Base-by-base conservation (phyloP, 1,139 yeast genomes). In the Candida dubliniensis region DNA sequence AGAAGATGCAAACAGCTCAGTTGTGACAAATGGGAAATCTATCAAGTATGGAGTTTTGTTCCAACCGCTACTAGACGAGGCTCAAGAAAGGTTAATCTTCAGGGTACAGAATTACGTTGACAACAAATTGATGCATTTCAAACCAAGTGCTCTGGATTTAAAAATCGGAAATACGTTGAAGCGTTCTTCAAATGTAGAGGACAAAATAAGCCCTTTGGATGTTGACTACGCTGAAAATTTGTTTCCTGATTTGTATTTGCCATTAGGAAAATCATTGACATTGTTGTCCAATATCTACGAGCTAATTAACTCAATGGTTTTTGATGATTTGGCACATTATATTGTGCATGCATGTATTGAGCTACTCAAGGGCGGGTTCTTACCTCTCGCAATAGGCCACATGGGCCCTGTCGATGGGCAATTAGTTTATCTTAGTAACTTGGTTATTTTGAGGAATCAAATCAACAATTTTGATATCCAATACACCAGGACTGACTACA, bases 261-360 rank as follows among this genome's bases (percentile, higher is more conserved):
- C 97, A 1, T 71, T 91, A 44, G 78, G 81, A 2, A 81, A 79
- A 46, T 84, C 96, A 0, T 67, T 90, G 35, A 76, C 87, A 0
- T 66, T 91, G 12, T 67, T 91, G 31, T 84, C 91, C 23, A 87
- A 82, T 57, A 84, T 91, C 18, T 87, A 89, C 59, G 95, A 88
- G 57, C 70, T 90, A 53, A 78, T 91, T 24, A 83, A 84, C 51
- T 80, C 86, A 1, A 70, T 79, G 8, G 87, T 90, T 1, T 91
- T 91, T 66, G 96, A 90, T 58, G 96, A 89, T 58, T 66, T 91
- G 50, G 96, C 97, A 0, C 96, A 90, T 60, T 81, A 86, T 44
- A 82, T 89, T 46, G 88, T 91, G 5, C 96, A 88, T 58, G 79
- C 86, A 39, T 85, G 95, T 54, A 76, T 91, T 33, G 61, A 67